These are phyloP conservation scores for Nepenthes gracilis DNA, from an alignment of 148 eudicot genomes.

Conservation along the genomic window DNA sequence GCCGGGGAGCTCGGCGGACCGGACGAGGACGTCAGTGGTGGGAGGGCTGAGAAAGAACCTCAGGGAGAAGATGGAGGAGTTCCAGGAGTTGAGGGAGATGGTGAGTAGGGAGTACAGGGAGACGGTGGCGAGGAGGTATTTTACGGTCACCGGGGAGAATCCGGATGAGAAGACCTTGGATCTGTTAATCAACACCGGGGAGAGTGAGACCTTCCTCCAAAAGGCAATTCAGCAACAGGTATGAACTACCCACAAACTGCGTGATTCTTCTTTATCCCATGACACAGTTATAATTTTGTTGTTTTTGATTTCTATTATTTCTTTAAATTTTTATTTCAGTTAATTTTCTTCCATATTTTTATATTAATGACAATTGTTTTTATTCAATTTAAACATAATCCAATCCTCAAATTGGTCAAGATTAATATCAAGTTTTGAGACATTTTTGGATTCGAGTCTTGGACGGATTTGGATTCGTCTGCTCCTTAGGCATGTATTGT, in stretches of 20 bases:
- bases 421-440: too few relatives aligned
- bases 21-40: conserved; percentile 67
- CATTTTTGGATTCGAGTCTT: too few relatives aligned
- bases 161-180: conserved; percentile 62
- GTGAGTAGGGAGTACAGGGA: conserved; percentile 63
- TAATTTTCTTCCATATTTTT: too few relatives aligned
- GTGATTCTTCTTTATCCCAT: too few relatives aligned
- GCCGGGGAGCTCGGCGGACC: conserved; percentile 75
- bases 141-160: conserved; percentile 80
- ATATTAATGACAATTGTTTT: too few relatives aligned
- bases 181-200: conserved; percentile 59
- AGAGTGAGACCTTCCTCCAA: conserved; percentile 75
- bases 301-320: too few relatives aligned
- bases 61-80: conserved; percentile 60
- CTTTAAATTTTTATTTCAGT: too few relatives aligned
- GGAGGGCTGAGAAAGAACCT: conserved; percentile 66
- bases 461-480: too few relatives aligned
- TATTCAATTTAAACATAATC: too few relatives aligned
- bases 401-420: too few relatives aligned
- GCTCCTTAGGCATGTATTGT: too few relatives aligned
- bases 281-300: too few relatives aligned
- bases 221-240: conserved; percentile 87
- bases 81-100: conserved; percentile 41
- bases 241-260: background rate
- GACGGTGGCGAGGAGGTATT: conserved; percentile 73